Evolutionary conservation across 495 filamentous ascomycete species (phyloP).

Genomic region (Tuber magnatum): DNA sequence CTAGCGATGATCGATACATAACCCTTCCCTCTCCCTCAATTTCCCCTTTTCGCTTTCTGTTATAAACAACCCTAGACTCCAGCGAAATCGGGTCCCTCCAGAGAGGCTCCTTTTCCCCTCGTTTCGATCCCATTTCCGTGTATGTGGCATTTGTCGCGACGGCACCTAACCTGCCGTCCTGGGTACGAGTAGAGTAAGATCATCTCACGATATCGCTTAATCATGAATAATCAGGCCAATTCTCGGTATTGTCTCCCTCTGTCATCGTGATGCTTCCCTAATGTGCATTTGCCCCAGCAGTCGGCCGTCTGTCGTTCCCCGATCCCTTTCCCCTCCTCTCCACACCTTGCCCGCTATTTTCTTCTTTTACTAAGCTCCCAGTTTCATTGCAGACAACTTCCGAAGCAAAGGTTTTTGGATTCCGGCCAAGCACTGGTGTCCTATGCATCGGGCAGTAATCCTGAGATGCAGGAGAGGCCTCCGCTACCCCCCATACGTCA

Average conservation of each 20-base stretch:
- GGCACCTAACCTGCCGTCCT: neutral
- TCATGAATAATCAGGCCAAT: neutral
- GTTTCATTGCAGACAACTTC: neutral
- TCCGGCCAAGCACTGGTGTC: neutral
- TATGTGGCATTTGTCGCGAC: neutral
- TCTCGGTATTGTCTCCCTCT: neutral
- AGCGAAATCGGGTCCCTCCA: neutral
- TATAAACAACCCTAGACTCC: conserved; percentile 1
- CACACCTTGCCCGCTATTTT: neutral
- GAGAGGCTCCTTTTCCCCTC: neutral
- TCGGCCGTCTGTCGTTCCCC: neutral
- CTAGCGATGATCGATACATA: neutral
- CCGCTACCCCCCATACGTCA: neutral
- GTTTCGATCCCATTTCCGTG: neutral
- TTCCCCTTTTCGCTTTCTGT: neutral
- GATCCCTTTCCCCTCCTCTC: neutral
- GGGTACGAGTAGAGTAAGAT: neutral
- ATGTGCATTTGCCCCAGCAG: neutral
- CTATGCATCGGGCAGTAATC: neutral
- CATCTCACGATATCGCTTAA: neutral
- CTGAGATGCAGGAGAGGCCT: neutral
- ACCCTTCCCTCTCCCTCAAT: neutral
- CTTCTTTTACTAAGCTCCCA: neutral
- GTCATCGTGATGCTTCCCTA: neutral
- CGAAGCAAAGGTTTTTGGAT: neutral